Evolutionary conservation across 179 eudicot genomes (phyloP).

Genomic region (Beta lomatogona): DNA sequence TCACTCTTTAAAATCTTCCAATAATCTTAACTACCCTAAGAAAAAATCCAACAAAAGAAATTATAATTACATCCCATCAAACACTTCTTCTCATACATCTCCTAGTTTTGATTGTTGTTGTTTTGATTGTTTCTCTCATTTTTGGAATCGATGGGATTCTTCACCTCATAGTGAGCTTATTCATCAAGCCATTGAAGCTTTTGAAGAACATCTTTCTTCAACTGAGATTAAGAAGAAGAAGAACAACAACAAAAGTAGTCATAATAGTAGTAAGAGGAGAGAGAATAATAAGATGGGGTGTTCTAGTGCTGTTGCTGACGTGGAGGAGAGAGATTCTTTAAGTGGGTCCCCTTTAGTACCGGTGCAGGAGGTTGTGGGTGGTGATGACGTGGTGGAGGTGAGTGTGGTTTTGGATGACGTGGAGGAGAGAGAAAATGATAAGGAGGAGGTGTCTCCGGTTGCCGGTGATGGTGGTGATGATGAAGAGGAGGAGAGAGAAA

Average conservation of each 20-base stretch:
- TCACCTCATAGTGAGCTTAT: conserved; percentile 69
- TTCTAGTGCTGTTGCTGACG: background rate
- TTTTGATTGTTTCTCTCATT: conserved; percentile 63
- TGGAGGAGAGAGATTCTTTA: background rate
- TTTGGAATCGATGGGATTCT: conserved; percentile 74
- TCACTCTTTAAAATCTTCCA: conserved; percentile 44
- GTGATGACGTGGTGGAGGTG: conserved; percentile 5
- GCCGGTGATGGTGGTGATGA: conserved; percentile 15
- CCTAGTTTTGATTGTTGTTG: conserved; percentile 63
- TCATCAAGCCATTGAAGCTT: conserved; percentile 73
- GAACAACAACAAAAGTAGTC: background rate
- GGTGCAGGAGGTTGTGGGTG: conserved; percentile 6
- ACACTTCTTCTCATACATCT: conserved; percentile 30
- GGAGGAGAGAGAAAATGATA: conserved; percentile 25
- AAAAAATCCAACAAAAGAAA: conserved; percentile 16
- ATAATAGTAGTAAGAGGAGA: conserved; percentile 17
- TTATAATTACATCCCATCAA: background rate
- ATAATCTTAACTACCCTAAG: background rate
- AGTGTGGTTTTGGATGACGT: background rate
- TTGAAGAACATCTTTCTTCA: conserved; percentile 52
- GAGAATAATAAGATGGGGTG: conserved; percentile 12
- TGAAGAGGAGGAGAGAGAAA: conserved; percentile 21
- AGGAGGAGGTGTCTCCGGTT: background rate
- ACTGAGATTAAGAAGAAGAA: conserved; percentile 32
- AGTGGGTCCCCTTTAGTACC: conserved; percentile 11